A percentile compares a stretch with the other conserved stretches of the same genome.
Conservation (phyloP, 129 eudicot species). For the Centella asiatica region DNA sequence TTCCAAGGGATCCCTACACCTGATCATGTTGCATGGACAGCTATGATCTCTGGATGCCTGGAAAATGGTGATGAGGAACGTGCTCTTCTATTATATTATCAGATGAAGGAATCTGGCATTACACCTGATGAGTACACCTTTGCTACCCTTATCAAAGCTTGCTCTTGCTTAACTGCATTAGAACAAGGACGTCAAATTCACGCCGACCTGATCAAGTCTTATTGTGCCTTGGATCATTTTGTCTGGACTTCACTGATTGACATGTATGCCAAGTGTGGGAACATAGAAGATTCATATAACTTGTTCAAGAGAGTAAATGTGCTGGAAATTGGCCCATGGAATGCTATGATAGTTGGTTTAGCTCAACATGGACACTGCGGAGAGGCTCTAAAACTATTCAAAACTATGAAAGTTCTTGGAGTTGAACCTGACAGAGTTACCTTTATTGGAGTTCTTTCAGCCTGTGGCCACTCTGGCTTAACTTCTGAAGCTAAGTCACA, state of each 20-base stretch:
- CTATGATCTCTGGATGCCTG: constrained; percentile 40
- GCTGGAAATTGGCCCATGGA: constrained; percentile 29
- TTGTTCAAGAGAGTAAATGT: constrained; percentile 24
- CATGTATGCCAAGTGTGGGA: constrained; percentile 49
- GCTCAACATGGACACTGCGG: constrained; percentile 44
- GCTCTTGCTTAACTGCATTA: constrained; percentile 38
- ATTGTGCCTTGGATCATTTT: constrained; percentile 25
- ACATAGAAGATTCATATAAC: constrained; percentile 36
- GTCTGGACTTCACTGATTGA: constrained; percentile 40
- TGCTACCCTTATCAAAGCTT: constrained; percentile 40
- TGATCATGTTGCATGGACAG: constrained; percentile 43
- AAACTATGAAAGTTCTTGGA: constrained; percentile 15
- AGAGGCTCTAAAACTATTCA: constrained; percentile 36
- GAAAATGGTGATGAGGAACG: constrained; percentile 38
- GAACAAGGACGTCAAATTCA: constrained; percentile 51
- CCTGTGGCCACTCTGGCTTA: constrained; percentile 46
- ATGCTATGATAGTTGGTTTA: constrained; percentile 45
- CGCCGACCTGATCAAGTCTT: constrained; percentile 30
- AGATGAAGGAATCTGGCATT: constrained; percentile 37
- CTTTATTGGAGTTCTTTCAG: constrained; percentile 40
- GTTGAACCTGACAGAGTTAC: constrained; percentile 37
- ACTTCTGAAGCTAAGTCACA: constrained; percentile 26
- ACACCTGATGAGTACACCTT: constrained; percentile 40
- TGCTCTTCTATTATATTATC: constrained; percentile 31
- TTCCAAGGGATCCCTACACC: constrained; percentile 32